These are phyloP conservation scores for Aristolochia fimbriata DNA, from an alignment of 164 flowering plant genomes.

Conservation along the genomic window DNA sequence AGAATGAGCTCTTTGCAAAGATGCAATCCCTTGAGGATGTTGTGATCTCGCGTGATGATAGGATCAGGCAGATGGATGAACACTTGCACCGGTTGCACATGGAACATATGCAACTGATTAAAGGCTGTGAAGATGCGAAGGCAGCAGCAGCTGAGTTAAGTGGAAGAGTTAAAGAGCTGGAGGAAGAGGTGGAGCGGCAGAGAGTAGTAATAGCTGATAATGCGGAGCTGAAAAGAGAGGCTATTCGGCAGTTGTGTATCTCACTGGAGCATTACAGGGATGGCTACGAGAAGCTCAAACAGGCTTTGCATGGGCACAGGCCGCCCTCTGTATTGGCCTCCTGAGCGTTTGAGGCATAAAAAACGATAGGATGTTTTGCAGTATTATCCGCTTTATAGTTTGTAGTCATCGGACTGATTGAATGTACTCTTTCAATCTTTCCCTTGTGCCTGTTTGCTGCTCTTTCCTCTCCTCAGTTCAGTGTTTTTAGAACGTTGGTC, in stretches of 20 bases:
- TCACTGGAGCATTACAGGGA: constrained; percentile 60
- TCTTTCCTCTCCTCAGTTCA: no score
- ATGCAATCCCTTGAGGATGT: constrained; percentile 25
- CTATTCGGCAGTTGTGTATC: constrained; percentile 73
- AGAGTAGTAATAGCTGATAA: constrained; percentile 31
- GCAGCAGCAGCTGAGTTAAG: constrained; percentile 21
- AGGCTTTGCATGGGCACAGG: constrained; percentile 34
- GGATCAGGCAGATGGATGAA: constrained; percentile 29
- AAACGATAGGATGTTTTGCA: no score
- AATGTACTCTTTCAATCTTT: no score
- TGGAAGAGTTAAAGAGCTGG: constrained; percentile 20
- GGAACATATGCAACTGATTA: constrained; percentile 35
- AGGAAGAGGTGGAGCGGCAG: constrained; percentile 48
- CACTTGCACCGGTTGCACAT: constrained; percentile 31
- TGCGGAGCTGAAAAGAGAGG: constrained; percentile 79
- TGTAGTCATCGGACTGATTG: no score
- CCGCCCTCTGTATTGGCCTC: constrained; percentile 15
- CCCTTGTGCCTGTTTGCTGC: no score
- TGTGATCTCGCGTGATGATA: constrained; percentile 24
- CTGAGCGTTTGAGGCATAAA: not conserved
- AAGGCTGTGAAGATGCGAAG: constrained; percentile 20
- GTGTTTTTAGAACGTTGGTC: no score
- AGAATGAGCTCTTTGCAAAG: constrained; percentile 31
- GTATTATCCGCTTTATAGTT: no score
- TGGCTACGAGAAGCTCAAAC: constrained; percentile 39